Conservation (phyloP, 495 filamentous ascomycete species). For the Tuber melanosporum region DNA sequence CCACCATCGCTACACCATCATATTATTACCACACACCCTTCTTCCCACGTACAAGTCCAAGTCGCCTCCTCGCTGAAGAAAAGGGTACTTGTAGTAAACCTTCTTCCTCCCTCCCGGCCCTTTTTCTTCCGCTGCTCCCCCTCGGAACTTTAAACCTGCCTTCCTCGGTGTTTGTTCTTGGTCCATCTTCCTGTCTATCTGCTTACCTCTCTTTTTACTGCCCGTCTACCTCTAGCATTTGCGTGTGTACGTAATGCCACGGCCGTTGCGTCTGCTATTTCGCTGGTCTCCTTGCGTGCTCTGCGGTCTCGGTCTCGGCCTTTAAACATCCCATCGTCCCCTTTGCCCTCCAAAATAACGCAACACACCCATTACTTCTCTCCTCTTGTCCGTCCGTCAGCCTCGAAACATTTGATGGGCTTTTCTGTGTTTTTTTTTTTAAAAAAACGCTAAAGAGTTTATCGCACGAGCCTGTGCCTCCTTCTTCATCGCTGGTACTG, state of each 20-base stretch:
- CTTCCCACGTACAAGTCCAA: background rate
- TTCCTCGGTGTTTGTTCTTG: slow-evolving; percentile 4
- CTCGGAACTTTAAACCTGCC: slow-evolving; percentile 2
- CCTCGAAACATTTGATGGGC: background rate
- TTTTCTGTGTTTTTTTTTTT: background rate
- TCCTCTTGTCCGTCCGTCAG: background rate
- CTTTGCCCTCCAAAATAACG: slow-evolving; percentile 13
- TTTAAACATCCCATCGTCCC: slow-evolving; percentile 26
- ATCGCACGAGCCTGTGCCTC: background rate
- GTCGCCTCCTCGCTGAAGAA: background rate
- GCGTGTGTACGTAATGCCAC: slow-evolving; percentile 33
- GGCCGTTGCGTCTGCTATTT: slow-evolving; percentile 29
- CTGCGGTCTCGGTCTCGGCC: slow-evolving; percentile 20
- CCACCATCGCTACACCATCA: background rate
- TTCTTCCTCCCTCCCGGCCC: slow-evolving; percentile 20
- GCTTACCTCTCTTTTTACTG: background rate
- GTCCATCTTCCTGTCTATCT: slow-evolving; percentile 3
- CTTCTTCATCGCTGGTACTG: background rate
- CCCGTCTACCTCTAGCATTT: slow-evolving; percentile 4
- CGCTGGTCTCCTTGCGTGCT: slow-evolving; percentile 30
- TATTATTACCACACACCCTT: background rate
- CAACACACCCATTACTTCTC: background rate
- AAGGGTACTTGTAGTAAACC: background rate
- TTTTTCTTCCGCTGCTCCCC: slow-evolving; percentile 31
- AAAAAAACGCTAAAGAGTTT: background rate